Evolutionary conservation across 306 rosid species (phyloP), one percentile per base, ranked within the genome.

Genomic region (Neltuma alba): DNA sequence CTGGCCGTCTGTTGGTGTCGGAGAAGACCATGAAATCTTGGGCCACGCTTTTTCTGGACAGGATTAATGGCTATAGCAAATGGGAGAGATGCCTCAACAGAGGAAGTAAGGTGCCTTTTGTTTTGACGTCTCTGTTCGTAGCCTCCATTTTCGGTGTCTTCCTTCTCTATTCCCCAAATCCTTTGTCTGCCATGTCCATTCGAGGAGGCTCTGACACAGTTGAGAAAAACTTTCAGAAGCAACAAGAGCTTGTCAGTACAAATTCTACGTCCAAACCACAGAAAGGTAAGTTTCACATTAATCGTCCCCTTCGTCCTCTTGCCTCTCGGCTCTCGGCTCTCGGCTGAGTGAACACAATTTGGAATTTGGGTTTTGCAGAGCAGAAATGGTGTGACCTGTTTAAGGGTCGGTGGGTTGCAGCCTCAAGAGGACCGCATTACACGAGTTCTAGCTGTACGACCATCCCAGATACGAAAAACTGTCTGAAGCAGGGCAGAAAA

Each of bases 391-490:
- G 98, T 72, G 91, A 94, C 82, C 52, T 94, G 67, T 89, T 70
- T 66, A 91, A 82, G 76, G 98, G 98, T 48, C 83, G 73, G 2
- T 94, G 98, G 98, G 81, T 91, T 27, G 79, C 34, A 30, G 82
- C 81, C 10, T 4, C 37, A 44, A 77, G 76, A 83, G 85, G 82
- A 47, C 67, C 79, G 45, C 65, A 86, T 28, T 92, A 92, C 76
- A 92, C 87, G 9, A 91, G 92, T 79, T 87, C 88, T 71, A 94
- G 97, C 74, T 94, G 98, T 76, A 23, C 37, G 0, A 86, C 89
- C 7, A 94, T 94, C 52, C 97, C 97, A 0, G 92, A 91, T 0
- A 85, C 94, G 15, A 91, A 92, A 81, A 88, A 94, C 69, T 92
- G 97, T 78, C 92, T 94, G 79, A 87, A 79, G 37, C 74, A 92